Evolutionary conservation across 331 rosid species (phyloP).

Genomic region (Malus hybrid): DNA sequence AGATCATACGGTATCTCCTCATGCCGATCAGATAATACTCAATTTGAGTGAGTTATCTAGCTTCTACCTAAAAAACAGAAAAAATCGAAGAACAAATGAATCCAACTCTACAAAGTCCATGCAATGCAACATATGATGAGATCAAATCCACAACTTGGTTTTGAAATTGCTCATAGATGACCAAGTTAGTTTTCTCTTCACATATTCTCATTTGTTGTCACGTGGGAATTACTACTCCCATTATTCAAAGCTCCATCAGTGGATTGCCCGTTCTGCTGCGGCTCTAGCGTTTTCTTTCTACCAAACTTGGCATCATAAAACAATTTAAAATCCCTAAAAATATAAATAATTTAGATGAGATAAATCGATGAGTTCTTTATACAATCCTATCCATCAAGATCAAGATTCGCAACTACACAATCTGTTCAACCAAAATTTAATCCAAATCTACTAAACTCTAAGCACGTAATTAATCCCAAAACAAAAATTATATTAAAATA

Average conservation of each 20-base stretch:
- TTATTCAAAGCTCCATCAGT: constrained; percentile 6
- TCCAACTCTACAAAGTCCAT: not conserved
- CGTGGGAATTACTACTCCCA: constrained; percentile 3
- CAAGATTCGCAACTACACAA: constrained; percentile 19
- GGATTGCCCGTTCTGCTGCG: constrained; percentile 25
- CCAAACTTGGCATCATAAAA: no score
- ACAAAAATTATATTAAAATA: not conserved
- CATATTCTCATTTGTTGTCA: constrained; percentile 41
- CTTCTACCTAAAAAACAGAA: constrained; percentile 37
- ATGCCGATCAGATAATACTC: constrained; percentile 20
- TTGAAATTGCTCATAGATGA: constrained; percentile 72
- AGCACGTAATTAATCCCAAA: no score
- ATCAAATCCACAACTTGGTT: constrained; percentile 43
- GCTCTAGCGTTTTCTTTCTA: constrained; percentile 51
- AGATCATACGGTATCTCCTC: constrained; percentile 53
- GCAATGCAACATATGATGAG: not conserved
- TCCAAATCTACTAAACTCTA: not conserved
- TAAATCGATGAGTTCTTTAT: constrained; percentile 2
- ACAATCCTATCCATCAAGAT: constrained; percentile 16
- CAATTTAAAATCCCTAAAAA: constrained; percentile 52
- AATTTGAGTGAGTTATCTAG: constrained; percentile 24
- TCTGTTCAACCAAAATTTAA: not conserved
- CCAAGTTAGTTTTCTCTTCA: constrained; percentile 41
- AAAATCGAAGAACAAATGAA: not conserved
- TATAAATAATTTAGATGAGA: constrained; percentile 8